Conservation (phyloP, 441 rosid species). For the Brassica balearica region DNA sequence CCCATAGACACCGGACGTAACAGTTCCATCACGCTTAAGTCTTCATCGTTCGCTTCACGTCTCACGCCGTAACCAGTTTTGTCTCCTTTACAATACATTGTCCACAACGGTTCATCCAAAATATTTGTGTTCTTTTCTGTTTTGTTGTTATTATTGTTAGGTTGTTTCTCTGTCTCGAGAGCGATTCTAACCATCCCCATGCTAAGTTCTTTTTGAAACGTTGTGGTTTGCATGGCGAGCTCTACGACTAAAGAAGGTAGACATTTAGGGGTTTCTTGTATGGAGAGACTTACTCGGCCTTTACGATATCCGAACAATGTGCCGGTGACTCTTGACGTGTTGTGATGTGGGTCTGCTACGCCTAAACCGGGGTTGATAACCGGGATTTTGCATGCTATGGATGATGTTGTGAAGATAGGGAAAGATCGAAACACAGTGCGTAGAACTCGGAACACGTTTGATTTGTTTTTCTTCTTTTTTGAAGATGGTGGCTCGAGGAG, state of each 20-base stretch:
- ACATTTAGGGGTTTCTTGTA: constrained; percentile 44
- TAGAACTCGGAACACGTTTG: constrained; percentile 29
- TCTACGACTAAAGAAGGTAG: constrained; percentile 41
- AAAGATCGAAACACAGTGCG: constrained; percentile 45
- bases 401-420: constrained; percentile 42
- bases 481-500: constrained; percentile 37
- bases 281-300: constrained; percentile 43
- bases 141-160: constrained; percentile 40
- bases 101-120: constrained; percentile 75
- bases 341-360: constrained; percentile 28
- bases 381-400: constrained; percentile 42
- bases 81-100: constrained; percentile 80
- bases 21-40: constrained; percentile 71
- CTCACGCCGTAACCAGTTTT: constrained; percentile 69
- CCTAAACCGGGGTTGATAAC: constrained; percentile 37
- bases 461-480: constrained; percentile 31
- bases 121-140: constrained; percentile 52
- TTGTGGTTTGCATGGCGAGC: constrained; percentile 40
- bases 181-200: constrained; percentile 80
- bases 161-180: constrained; percentile 70
- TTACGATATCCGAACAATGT: constrained; percentile 48
- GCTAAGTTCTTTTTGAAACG: constrained; percentile 42
- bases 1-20: constrained; percentile 79
- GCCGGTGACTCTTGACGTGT: constrained; percentile 41
- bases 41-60: constrained; percentile 69